Conservation (phyloP, 192 early-diverging fungal genomes). For the Entomortierella beljakovae region DNA sequence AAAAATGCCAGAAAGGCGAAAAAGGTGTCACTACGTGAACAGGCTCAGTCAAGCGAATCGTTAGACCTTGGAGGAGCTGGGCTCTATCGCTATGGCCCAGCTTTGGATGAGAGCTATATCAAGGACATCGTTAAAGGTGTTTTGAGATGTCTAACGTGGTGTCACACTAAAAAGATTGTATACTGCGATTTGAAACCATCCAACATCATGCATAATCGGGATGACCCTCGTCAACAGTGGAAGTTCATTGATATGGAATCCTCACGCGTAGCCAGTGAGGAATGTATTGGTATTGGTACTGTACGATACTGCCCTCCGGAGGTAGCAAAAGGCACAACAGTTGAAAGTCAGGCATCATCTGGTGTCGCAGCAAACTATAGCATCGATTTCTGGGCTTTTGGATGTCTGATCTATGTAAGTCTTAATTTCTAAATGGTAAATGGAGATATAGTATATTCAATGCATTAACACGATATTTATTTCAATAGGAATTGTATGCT, state of each 20-base stretch:
- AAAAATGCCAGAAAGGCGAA: conserved; percentile 33
- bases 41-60: conserved; percentile 8
- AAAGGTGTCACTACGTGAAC: conserved; percentile 37
- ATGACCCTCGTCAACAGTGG: conserved; percentile 50
- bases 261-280: conserved; percentile 54
- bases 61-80: conserved; percentile 17
- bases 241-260: conserved; percentile 63
- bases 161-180: conserved; percentile 58
- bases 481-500: conserved; percentile 53
- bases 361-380: conserved; percentile 59
- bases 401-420: conserved; percentile 63
- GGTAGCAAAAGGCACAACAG: conserved; percentile 45
- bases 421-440: not conserved
- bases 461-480: not conserved
- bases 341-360: conserved; percentile 34
- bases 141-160: conserved; percentile 53
- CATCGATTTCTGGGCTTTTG: conserved; percentile 63
- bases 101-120: conserved; percentile 19
- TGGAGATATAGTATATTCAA: not conserved
- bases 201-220: conserved; percentile 59
- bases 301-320: conserved; percentile 63
- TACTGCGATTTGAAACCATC: conserved; percentile 63
- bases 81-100: conserved; percentile 21
- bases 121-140: conserved; percentile 54
- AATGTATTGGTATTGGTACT: conserved; percentile 58